Evolutionary conservation across 2,329 filamentous ascomycete genomes (phyloP).

Genomic region (Xylaria sp.): DNA sequence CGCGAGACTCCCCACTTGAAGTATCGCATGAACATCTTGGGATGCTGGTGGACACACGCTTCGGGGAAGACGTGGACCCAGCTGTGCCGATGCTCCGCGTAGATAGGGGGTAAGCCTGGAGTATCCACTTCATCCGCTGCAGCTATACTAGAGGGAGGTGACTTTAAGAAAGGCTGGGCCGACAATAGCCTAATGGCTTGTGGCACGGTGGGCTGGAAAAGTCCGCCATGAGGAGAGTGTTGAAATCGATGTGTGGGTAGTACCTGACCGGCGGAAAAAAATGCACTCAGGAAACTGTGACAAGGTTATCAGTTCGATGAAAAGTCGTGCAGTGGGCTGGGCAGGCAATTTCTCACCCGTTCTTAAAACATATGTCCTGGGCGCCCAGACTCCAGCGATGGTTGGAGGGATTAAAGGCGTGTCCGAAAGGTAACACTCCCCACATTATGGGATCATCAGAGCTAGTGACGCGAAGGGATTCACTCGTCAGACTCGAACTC

Average conservation of each 20-base stretch:
- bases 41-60: slow-evolving; percentile 90
- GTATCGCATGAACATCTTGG: slow-evolving; percentile 83
- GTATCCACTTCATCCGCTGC: slow-evolving; percentile 46
- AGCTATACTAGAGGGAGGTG: slow-evolving; percentile 23
- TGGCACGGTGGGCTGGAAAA: slow-evolving; percentile 89
- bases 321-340: background rate
- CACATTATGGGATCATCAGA: slow-evolving; percentile 95
- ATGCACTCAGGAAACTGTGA: slow-evolving; percentile 72
- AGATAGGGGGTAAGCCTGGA: slow-evolving; percentile 69
- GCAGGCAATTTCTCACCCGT: slow-evolving; percentile 66
- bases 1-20: slow-evolving; percentile 98
- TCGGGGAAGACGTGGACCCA: slow-evolving; percentile 99
- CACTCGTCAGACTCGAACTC: slow-evolving; percentile 42
- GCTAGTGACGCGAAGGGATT: slow-evolving; percentile 59
- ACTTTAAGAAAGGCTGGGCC: slow-evolving; percentile 59
- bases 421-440: slow-evolving; percentile 83
- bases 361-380: slow-evolving; percentile 95
- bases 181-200: slow-evolving; percentile 88
- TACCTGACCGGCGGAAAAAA: slow-evolving; percentile 91
- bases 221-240: slow-evolving; percentile 82
- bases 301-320: slow-evolving; percentile 23
- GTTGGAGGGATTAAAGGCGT: slow-evolving; percentile 77
- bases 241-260: slow-evolving; percentile 86
- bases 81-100: slow-evolving; percentile 73
- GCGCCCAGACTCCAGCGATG: slow-evolving; percentile 90